These are phyloP conservation scores for Aphanomyces stellatus DNA, from an alignment of 352 stramenopile species.

Conservation along the genomic window DNA sequence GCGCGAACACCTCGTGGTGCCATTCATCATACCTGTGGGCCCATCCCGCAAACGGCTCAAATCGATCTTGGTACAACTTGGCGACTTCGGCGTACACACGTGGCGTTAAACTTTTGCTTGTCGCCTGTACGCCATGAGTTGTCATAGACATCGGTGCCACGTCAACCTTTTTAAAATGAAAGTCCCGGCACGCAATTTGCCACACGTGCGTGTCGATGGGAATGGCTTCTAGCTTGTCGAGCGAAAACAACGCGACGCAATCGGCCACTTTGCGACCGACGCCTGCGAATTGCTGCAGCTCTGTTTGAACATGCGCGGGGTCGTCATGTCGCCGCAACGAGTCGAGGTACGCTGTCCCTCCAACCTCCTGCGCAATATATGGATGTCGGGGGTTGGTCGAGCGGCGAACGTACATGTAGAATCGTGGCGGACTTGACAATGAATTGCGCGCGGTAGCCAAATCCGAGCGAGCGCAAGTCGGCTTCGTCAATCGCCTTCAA, in stretches of 20 bases:
- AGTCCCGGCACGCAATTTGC: slow-evolving; percentile 89
- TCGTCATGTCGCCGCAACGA: background rate
- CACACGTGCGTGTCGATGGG: slow-evolving; percentile 96
- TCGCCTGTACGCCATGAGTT: slow-evolving; percentile 11
- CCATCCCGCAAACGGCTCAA: slow-evolving; percentile 89
- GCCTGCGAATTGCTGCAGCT: slow-evolving; percentile 60
- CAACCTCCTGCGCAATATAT: background rate
- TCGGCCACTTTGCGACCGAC: slow-evolving; percentile 95
- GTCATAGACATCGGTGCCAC: background rate
- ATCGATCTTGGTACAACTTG: slow-evolving; percentile 89
- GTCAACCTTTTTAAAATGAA: slow-evolving; percentile 28
- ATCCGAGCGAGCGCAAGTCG: slow-evolving; percentile 74
- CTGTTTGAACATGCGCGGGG: background rate
- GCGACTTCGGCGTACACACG: slow-evolving; percentile 82
- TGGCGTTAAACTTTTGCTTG: slow-evolving; percentile 77
- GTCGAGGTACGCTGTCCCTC: background rate
- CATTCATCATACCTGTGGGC: slow-evolving; percentile 56
- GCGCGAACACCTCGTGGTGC: slow-evolving; percentile 27
- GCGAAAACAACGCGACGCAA: slow-evolving; percentile 95
- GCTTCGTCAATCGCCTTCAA: slow-evolving; percentile 72
- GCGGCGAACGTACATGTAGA: slow-evolving; percentile 42
- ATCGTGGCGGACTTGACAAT: slow-evolving; percentile 76
- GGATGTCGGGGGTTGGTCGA: background rate
- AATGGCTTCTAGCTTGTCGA: slow-evolving; percentile 89
- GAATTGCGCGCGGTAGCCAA: slow-evolving; percentile 87